Percentiles rank a stretch among this genome's conserved stretches.
These are phyloP conservation scores for Gentiana straminea DNA, from an alignment of 257 asterid genomes.

Conservation along the genomic window DNA sequence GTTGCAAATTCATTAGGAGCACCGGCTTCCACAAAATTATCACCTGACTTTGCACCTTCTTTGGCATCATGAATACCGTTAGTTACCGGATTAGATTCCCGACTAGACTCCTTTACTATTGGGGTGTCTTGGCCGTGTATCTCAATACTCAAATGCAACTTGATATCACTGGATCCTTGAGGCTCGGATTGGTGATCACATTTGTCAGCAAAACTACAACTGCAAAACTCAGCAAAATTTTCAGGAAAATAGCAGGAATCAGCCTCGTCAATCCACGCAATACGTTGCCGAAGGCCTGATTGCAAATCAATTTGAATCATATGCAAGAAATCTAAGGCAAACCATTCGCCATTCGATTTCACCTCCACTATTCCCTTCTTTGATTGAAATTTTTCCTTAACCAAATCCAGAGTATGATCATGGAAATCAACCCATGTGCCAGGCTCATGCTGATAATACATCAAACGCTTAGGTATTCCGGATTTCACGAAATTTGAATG, in stretches of 20 bases:
- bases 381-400: slow-evolving; percentile 40
- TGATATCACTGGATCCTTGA: slow-evolving; percentile 35
- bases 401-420: slow-evolving; percentile 34
- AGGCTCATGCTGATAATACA: slow-evolving; percentile 35
- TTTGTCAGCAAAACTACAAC: slow-evolving; percentile 8
- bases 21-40: slow-evolving; percentile 17
- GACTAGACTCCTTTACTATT: slow-evolving; percentile 40
- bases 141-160: slow-evolving; percentile 64
- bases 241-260: slow-evolving; percentile 80
- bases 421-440: slow-evolving; percentile 79
- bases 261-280: slow-evolving; percentile 86
- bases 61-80: slow-evolving; percentile 15
- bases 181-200: slow-evolving; percentile 20
- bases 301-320: slow-evolving; percentile 57
- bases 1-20: slow-evolving; percentile 12
- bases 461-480: slow-evolving; percentile 52
- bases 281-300: slow-evolving; percentile 48
- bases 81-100: slow-evolving; percentile 51
- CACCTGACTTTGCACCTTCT: slow-evolving; percentile 22
- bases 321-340: slow-evolving; percentile 60
- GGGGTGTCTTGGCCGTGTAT: slow-evolving; percentile 45
- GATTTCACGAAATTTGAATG: slow-evolving; percentile 53
- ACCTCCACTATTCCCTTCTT: slow-evolving; percentile 54
- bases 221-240: slow-evolving; percentile 21
- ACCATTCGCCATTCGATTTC: slow-evolving; percentile 28